Conservation (phyloP, 257 asterid genomes). For the Henckelia pumila region DNA sequence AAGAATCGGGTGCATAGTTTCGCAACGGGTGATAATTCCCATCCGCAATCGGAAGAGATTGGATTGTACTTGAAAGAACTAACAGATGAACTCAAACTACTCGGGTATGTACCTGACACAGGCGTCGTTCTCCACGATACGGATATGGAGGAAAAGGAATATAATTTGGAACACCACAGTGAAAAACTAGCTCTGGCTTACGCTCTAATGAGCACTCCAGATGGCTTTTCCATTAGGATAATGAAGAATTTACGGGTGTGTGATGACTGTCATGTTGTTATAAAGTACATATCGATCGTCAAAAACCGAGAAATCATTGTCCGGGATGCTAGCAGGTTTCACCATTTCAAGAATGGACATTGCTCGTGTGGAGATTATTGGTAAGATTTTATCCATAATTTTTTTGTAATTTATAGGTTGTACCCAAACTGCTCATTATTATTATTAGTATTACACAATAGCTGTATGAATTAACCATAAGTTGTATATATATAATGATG, state of each 20-base stretch:
- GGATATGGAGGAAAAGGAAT: slow-evolving; percentile 77
- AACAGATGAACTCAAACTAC: slow-evolving; percentile 49
- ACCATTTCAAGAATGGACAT: slow-evolving; percentile 64
- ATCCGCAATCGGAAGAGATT: slow-evolving; percentile 49
- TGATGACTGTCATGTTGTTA: slow-evolving; percentile 68
- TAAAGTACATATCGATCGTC: slow-evolving; percentile 59
- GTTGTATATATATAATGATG: neutral
- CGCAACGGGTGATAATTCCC: slow-evolving; percentile 54
- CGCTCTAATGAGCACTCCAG: slow-evolving; percentile 61
- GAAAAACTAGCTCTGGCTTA: slow-evolving; percentile 85
- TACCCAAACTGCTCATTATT: too few relatives aligned
- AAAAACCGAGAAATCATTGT: slow-evolving; percentile 57
- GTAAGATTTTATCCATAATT: slow-evolving; percentile 34
- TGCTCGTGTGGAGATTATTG: slow-evolving; percentile 91
- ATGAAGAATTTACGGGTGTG: slow-evolving; percentile 88
- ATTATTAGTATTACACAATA: too few relatives aligned
- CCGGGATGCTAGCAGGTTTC: slow-evolving; percentile 77
- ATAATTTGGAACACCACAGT: slow-evolving; percentile 64
- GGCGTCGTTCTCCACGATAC: slow-evolving; percentile 66
- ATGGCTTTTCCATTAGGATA: slow-evolving; percentile 60
- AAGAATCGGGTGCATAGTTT: slow-evolving; percentile 62
- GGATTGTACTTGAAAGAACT: slow-evolving; percentile 52
- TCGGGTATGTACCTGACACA: slow-evolving; percentile 65
- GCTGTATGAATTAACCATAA: neutral
- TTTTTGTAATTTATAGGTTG: too few relatives aligned